These are phyloP conservation scores for Fusarium fujikuroi DNA, from an alignment of 2,329 filamentous ascomycete species.

Conservation along the genomic window DNA sequence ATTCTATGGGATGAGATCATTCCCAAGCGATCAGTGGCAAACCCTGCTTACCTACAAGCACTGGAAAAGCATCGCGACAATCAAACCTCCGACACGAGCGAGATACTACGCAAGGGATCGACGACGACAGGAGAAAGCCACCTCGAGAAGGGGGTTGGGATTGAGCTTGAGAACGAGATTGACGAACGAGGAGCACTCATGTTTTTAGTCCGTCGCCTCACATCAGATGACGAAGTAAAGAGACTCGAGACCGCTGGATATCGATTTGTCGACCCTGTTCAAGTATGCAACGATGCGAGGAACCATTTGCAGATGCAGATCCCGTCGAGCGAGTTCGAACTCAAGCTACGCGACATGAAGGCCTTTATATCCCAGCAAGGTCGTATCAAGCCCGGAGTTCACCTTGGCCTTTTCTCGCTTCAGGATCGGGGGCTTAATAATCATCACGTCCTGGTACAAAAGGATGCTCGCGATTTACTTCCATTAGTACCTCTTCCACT, in stretches of 20 bases:
- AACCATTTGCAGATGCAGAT: constrained; percentile 84
- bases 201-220: constrained; percentile 77
- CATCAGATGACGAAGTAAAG: constrained; percentile 66
- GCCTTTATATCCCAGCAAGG: constrained; percentile 60
- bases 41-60: constrained; percentile 26
- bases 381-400: constrained; percentile 63
- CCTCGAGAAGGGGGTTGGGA: constrained; percentile 53
- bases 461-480: constrained; percentile 65
- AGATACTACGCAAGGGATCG: constrained; percentile 19
- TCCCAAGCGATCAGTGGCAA: constrained; percentile 63
- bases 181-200: constrained; percentile 81
- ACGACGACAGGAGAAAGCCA: constrained; percentile 37
- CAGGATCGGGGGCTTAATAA: constrained; percentile 62
- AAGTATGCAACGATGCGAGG: constrained; percentile 77
- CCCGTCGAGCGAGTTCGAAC: constrained; percentile 67
- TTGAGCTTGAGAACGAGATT: constrained; percentile 43
- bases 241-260: constrained; percentile 77
- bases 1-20: constrained; percentile 81
- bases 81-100: background rate
- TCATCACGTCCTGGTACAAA: constrained; percentile 71
- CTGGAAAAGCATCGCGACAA: constrained; percentile 16
- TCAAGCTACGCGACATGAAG: constrained; percentile 72
- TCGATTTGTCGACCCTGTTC: constrained; percentile 75
- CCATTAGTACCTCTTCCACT: constrained; percentile 67
- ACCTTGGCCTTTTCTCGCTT: constrained; percentile 68